Evolutionary conservation across 371 early-diverging fungal species (phyloP).

Genomic region (Parasitella parasitica): DNA sequence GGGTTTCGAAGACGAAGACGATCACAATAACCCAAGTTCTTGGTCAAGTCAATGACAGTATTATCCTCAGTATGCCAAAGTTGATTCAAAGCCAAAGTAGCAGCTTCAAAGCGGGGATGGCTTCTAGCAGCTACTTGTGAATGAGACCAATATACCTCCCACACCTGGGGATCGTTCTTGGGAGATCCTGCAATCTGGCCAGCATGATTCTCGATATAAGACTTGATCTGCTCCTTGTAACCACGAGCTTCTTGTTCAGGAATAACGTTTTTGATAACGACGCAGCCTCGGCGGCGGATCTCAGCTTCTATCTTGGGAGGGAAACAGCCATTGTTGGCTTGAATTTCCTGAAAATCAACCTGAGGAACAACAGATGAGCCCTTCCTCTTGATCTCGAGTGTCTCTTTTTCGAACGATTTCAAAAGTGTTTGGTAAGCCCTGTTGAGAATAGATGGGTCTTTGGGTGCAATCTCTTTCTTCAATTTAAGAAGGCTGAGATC

Average conservation of each 20-base stretch:
- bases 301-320: slow-evolving; percentile 23
- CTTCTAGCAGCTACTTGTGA: slow-evolving; percentile 30
- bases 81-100: slow-evolving; percentile 32
- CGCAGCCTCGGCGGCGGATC: slow-evolving; percentile 33
- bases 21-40: slow-evolving; percentile 40
- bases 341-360: slow-evolving; percentile 26
- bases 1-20: slow-evolving; percentile 39
- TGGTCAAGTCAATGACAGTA: slow-evolving; percentile 30
- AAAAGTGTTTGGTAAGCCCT: slow-evolving; percentile 30
- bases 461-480: slow-evolving; percentile 27
- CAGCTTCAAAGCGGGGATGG: slow-evolving; percentile 29
- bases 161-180: slow-evolving; percentile 35
- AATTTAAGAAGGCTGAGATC: slow-evolving; percentile 27
- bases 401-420: slow-evolving; percentile 26
- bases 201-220: slow-evolving; percentile 27
- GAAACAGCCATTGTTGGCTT: slow-evolving; percentile 32
- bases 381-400: slow-evolving; percentile 20
- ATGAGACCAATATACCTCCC: slow-evolving; percentile 42
- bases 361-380: slow-evolving; percentile 36
- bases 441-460: slow-evolving; percentile 23
- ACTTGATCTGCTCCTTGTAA: slow-evolving; percentile 33
- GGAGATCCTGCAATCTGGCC: slow-evolving; percentile 33
- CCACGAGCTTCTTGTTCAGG: slow-evolving; percentile 25
- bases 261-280: slow-evolving; percentile 35
- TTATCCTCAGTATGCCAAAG: slow-evolving; percentile 33